Conservation (phyloP, 495 filamentous ascomycete genomes). For the Penicillium samsonianum region DNA sequence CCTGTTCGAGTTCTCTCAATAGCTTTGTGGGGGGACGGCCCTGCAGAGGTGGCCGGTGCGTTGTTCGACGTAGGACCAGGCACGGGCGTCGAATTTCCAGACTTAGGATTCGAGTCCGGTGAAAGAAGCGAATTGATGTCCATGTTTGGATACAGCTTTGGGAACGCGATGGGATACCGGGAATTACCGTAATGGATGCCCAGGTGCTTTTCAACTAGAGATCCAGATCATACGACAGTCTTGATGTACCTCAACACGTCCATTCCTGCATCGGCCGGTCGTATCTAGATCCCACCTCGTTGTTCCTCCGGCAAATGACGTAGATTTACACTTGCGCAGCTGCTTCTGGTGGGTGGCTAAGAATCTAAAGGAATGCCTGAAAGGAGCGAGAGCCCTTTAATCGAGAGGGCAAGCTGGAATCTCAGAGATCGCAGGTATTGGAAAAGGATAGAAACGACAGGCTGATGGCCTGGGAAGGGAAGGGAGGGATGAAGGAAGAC, state of each 20-base stretch:
- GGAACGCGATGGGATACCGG: slow-evolving; percentile 6
- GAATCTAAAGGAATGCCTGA: slow-evolving; percentile 2
- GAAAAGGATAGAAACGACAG: slow-evolving; percentile 22
- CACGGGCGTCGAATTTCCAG: slow-evolving; percentile 45
- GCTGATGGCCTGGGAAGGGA: slow-evolving; percentile 25
- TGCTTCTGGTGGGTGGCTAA: background rate
- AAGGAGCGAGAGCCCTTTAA: slow-evolving; percentile 5
- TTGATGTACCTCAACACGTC: slow-evolving; percentile 43
- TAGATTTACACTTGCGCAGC: slow-evolving; percentile 12
- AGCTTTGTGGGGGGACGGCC: slow-evolving; percentile 37
- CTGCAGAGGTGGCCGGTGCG: slow-evolving; percentile 31
- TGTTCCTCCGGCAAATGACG: slow-evolving; percentile 10
- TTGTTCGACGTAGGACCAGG: slow-evolving; percentile 34
- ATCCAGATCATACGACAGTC: slow-evolving; percentile 37
- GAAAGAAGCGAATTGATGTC: slow-evolving; percentile 75
- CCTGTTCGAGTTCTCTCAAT: slow-evolving; percentile 39
- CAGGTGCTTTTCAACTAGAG: slow-evolving; percentile 27
- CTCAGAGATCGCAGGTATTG: background rate
- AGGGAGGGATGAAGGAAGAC: slow-evolving; percentile 24
- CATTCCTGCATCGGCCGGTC: slow-evolving; percentile 43
- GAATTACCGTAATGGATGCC: slow-evolving; percentile 21
- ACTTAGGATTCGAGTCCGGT: slow-evolving; percentile 59
- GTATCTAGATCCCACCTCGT: slow-evolving; percentile 25
- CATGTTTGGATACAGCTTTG: slow-evolving; percentile 46
- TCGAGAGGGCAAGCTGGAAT: slow-evolving; percentile 5